Conservation (phyloP, 495 filamentous ascomycete species). For the Aspergillus saccharolyticus region DNA sequence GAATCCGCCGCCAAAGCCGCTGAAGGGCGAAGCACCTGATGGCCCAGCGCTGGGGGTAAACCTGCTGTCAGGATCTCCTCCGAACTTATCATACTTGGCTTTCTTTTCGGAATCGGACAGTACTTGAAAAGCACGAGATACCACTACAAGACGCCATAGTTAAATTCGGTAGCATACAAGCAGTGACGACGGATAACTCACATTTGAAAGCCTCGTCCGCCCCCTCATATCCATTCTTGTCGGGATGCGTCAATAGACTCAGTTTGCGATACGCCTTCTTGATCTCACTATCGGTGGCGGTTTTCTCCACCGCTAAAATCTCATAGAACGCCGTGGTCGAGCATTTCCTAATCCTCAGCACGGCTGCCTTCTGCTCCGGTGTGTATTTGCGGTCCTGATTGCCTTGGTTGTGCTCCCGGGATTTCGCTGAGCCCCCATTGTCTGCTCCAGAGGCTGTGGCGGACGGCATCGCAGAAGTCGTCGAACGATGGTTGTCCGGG, state of each 20-base stretch:
- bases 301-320: constrained; percentile 71
- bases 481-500: background rate
- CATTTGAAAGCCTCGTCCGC: constrained; percentile 97
- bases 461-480: constrained; percentile 58
- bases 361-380: constrained; percentile 81
- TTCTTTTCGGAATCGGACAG: constrained; percentile 92
- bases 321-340: constrained; percentile 87
- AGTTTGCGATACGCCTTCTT: constrained; percentile 97
- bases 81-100: constrained; percentile 76
- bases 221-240: constrained; percentile 97
- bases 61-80: constrained; percentile 84
- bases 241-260: constrained; percentile 89
- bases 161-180: background rate
- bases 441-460: constrained; percentile 72
- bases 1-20: constrained; percentile 62
- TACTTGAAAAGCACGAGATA: constrained; percentile 87
- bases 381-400: constrained; percentile 89
- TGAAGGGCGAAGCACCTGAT: constrained; percentile 54
- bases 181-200: constrained; percentile 34
- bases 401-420: constrained; percentile 86
- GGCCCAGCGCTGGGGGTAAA: constrained; percentile 56
- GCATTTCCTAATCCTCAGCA: constrained; percentile 80
- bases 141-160: constrained; percentile 51
- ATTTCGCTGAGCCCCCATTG: constrained; percentile 56
- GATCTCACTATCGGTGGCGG: constrained; percentile 74